Evolutionary conservation across 306 rosid genomes (phyloP).

Genomic region (Pachyrhizus erosus): DNA sequence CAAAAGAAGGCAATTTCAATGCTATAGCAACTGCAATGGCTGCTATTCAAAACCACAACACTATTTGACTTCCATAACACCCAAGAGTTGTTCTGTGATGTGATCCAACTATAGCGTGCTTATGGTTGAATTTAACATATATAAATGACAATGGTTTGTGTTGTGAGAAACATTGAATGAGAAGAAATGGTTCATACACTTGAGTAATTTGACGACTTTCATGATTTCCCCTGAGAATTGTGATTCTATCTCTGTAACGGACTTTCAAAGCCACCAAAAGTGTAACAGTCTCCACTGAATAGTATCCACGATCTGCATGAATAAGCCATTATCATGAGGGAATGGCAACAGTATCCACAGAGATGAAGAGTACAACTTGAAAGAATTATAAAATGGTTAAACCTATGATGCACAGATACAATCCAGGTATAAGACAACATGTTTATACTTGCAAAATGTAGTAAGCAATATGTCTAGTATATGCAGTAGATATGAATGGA

Average conservation of each 20-base stretch:
- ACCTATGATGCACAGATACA: slow-evolving; percentile 8
- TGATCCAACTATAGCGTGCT: neutral
- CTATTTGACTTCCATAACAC: neutral
- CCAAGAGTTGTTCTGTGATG: neutral
- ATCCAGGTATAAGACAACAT: neutral
- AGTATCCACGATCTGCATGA: slow-evolving; percentile 66
- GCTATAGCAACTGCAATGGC: neutral
- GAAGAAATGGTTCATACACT: slow-evolving; percentile 71
- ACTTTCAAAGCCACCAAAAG: slow-evolving; percentile 97
- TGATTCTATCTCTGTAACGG: slow-evolving; percentile 94
- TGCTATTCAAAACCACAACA: too few species aligned
- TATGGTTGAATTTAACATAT: neutral
- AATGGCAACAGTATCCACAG: slow-evolving; percentile 24
- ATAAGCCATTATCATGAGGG: slow-evolving; percentile 45
- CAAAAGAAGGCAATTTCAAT: neutral
- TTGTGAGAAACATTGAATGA: slow-evolving; percentile 29
- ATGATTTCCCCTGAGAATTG: slow-evolving; percentile 95
- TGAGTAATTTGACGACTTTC: slow-evolving; percentile 98
- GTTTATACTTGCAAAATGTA: neutral
- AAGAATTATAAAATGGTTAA: neutral
- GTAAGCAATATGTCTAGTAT: neutral
- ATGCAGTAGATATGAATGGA: neutral
- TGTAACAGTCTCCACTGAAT: slow-evolving; percentile 97
- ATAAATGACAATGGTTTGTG: slow-evolving; percentile 6
- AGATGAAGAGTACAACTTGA: slow-evolving; percentile 1